Evolutionary conservation across 192 early-diverging fungal species (phyloP), one percentile per base, ranked within the genome.

Genomic region (Entomortierella lignicola): DNA sequence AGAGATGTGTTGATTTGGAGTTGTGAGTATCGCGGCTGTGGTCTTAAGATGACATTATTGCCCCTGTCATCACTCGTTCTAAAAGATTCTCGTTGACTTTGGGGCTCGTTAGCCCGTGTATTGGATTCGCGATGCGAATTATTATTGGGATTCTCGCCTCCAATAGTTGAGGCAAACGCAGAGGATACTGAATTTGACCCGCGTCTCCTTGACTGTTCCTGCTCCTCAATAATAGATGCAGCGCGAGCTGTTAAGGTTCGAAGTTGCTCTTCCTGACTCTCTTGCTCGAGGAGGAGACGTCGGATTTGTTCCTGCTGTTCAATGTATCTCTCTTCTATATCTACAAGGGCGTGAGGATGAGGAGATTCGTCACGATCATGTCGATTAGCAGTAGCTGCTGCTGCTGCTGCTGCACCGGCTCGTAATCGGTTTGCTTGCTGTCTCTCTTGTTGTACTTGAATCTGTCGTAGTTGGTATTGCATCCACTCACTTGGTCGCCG

Each of bases 401-500:
- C n/a, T n/a, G n/a, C n/a, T n/a, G 58, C 34, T 15, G 44, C 47
- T 0, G 55, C 47, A 15, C 12, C 39, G 2, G 57, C 41, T 10
- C 51, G 47, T 13, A 27, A 32, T 25, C 62, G 61, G 8, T 70
- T 56, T 12, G 60, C 47, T 34, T 69, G 75, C 31, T 52, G 55
- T 29, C 44, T 58, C 15, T 68, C 60, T 13, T 77, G 74, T 13
- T 77, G 65, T 18, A 66, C 73, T 29, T 77, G 73, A 1, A 69
- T 39, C 31, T 77, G 74, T 25, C 68, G 75, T 43, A 70, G 75
- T 23, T 79, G 75, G 29, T 79, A 66, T 39, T 66, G 60, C 75
- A 79, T 79, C 67, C 67, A 70, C 21, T 79, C 75, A 30, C 75
- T 79, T 39, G 75, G 75, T 11, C 75, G 60, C n/a, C 75, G 67